Base-by-base conservation (phyloP, 805 yeast species). In the Wickerhamomyces mucosus region DNA sequence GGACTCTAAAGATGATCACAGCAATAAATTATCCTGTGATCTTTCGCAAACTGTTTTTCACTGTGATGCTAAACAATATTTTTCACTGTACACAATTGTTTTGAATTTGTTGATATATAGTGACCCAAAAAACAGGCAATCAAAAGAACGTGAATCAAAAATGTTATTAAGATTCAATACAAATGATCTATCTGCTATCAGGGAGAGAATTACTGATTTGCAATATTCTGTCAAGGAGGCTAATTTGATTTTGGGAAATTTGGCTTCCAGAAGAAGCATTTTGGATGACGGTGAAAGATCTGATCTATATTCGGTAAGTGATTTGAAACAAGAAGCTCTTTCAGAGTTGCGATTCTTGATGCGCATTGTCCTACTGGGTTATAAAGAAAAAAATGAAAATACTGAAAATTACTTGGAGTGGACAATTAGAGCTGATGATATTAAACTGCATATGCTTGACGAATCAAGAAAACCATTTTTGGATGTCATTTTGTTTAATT, bases 31-130 rank as follows among this genome's bases (percentile, higher is more conserved):
- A 15, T 58, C 67, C 9, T 67, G 83, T 11, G 85, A 79, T 44
- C 63, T 83, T 29, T 94, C 95, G 3, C 63, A 70, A 28, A 69
- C 86, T 15, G 65, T 69, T 5, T 66, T 85, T 1, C 62, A 74
- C 6, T 71, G 85, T 32, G 85, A 85, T 33, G 78, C 95, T 0
- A 55, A 58, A 27, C 94, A 85, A 47, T 88, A 83, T 50, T 64
- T 65, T 40, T 65, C 85, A 0, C 53, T 84, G 11, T 81, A 75
- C 47, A 64, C 70, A 12, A 72, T 86, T 23, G 61, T 70, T 1
- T 63, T 72, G 43, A 75, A 78, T 33, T 56, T 88, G 27, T 48
- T 89, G 36, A 62, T 83, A 20, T 84, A 83, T 48, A 63, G 72
- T 6, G 95, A 84, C 41, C 94, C 95, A 5, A 65, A 69, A 41